phyloP scores from a whole-genome alignment of 78 protist species.

The Chrysochromulina parva region DNA sequence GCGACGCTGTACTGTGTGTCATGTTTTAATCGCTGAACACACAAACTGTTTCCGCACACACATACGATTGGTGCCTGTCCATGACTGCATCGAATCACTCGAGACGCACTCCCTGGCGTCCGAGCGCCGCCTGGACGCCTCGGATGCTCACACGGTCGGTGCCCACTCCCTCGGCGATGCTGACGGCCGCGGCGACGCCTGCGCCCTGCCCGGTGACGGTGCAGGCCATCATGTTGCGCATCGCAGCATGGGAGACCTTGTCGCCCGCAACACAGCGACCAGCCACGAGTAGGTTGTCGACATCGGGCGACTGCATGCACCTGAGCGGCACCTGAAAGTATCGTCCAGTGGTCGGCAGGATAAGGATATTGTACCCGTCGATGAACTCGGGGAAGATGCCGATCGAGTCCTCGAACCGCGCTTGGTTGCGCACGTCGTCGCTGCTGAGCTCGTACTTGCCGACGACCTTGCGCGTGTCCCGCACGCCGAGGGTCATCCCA shows the following conservation, averaged over 20 bases:
- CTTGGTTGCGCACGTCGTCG: not conserved
- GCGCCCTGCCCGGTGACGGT: not conserved
- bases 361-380: not conserved
- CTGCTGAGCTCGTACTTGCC: not conserved
- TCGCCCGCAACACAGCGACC: not conserved
- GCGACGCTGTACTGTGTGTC: too few relatives aligned
- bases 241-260: not conserved
- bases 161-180: too few relatives aligned
- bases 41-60: too few relatives aligned
- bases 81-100: too few relatives aligned
- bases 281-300: constrained; percentile 1
- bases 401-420: not conserved
- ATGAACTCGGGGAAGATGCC: constrained; percentile 6
- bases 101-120: too few relatives aligned
- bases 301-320: not conserved
- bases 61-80: too few relatives aligned
- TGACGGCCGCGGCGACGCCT: too few relatives aligned
- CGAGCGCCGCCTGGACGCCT: too few relatives aligned
- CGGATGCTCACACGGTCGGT: too few relatives aligned
- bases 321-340: not conserved
- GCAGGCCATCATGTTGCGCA: not conserved
- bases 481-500: not conserved
- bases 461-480: not conserved
- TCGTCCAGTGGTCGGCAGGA: not conserved
- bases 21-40: too few relatives aligned